phyloP scores from a whole-genome alignment of 208 protist genomes.

The Phytomonas francai region DNA sequence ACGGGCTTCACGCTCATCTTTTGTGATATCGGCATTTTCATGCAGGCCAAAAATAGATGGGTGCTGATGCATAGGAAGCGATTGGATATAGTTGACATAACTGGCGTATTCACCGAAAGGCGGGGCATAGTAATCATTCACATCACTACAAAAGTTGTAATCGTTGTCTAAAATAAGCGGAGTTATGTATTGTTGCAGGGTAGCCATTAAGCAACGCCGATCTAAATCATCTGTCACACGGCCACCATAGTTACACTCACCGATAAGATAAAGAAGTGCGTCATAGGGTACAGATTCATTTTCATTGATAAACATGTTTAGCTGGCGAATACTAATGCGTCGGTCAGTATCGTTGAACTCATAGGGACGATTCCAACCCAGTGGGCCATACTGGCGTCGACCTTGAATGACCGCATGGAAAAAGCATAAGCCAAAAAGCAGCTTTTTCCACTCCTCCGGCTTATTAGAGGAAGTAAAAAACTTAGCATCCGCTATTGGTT shows the following conservation, averaged over 20 bases:
- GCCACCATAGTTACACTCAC: conserved; percentile 92
- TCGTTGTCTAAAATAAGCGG: conserved; percentile 86
- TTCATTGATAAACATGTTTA: conserved; percentile 93
- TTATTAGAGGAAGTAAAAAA: conserved; percentile 84
- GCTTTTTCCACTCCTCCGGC: conserved; percentile 80
- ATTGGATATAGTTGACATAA: conserved; percentile 85
- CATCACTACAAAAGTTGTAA: conserved; percentile 85
- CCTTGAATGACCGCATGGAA: conserved; percentile 96
- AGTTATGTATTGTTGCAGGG: conserved; percentile 79
- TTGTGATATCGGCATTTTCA: conserved; percentile 94
- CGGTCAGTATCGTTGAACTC: conserved; percentile 97
- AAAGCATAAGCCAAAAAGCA: conserved; percentile 94
- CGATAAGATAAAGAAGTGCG: conserved; percentile 90
- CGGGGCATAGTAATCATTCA: conserved; percentile 78
- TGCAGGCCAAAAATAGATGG: conserved; percentile 92
- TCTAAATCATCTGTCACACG: conserved; percentile 93
- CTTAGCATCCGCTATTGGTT: conserved; percentile 74
- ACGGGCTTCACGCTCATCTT: conserved; percentile 86
- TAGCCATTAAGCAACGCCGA: conserved; percentile 87
- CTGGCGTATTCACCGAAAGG: conserved; percentile 72
- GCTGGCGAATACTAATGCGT: conserved; percentile 92
- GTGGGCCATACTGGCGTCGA: conserved; percentile 92
- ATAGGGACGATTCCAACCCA: conserved; percentile 96
- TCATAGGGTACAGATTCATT: conserved; percentile 90
- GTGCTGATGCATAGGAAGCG: conserved; percentile 67